A percentile compares a stretch with the other conserved stretches of the same genome.
These are phyloP conservation scores for Aspergillus amoenus DNA, from an alignment of 2,329 filamentous ascomycete genomes.

Conservation along the genomic window DNA sequence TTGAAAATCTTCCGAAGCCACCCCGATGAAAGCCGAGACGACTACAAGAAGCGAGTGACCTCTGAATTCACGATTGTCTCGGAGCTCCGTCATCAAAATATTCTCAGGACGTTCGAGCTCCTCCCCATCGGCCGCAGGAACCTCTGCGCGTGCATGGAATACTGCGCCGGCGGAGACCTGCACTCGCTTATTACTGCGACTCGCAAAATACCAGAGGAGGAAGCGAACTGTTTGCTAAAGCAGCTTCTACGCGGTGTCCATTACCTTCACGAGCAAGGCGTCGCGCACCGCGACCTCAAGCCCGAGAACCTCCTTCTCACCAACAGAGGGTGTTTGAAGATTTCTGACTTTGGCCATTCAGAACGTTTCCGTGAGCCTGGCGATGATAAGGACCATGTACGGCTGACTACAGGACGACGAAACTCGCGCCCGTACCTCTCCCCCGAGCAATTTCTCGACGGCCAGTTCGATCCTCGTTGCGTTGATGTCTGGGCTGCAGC, in stretches of 20 bases:
- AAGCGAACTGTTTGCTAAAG: background rate
- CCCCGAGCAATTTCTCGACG: background rate
- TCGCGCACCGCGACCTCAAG: background rate
- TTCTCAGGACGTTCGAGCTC: background rate
- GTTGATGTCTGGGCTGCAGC: constrained; percentile 1
- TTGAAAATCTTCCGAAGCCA: background rate
- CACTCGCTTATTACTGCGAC: background rate
- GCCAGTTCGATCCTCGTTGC: background rate
- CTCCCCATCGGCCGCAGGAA: background rate
- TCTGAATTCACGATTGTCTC: background rate
- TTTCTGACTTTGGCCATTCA: background rate
- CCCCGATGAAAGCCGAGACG: background rate
- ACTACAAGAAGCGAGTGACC: background rate
- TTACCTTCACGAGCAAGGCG: background rate
- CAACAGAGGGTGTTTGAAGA: background rate
- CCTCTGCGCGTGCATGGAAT: background rate
- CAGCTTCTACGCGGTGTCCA: background rate
- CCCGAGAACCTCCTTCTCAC: constrained; percentile 2
- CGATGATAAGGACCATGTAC: background rate
- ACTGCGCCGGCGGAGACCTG: background rate
- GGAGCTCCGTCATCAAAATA: background rate
- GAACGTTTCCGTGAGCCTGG: background rate
- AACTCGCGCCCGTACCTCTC: background rate
- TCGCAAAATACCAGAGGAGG: background rate
- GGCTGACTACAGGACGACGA: background rate